Percentiles rank a stretch among this genome's conserved stretches.
Evolutionary conservation across 2,329 filamentous ascomycete species (phyloP).

Genomic region (Massarina eburnea): DNA sequence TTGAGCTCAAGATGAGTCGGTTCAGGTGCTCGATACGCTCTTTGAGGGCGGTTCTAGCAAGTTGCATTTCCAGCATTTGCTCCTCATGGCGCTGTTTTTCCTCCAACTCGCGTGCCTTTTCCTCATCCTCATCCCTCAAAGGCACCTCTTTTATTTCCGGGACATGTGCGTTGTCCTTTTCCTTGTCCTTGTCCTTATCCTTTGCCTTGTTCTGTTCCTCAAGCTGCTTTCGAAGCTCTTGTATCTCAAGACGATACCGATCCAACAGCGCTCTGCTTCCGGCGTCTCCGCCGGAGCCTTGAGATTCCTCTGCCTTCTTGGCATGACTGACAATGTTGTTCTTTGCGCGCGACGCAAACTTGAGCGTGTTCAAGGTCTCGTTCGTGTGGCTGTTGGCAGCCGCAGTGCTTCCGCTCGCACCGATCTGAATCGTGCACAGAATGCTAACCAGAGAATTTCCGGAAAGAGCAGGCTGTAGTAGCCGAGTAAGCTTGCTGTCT

Average conservation of each 20-base stretch:
- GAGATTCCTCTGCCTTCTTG: slow-evolving; percentile 88
- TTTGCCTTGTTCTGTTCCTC: slow-evolving; percentile 71
- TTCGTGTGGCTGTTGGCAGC: slow-evolving; percentile 73
- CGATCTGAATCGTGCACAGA: slow-evolving; percentile 92
- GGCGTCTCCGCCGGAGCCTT: slow-evolving; percentile 75
- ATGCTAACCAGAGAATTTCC: slow-evolving; percentile 96
- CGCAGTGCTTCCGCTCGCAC: slow-evolving; percentile 71
- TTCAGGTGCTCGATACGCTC: slow-evolving; percentile 98
- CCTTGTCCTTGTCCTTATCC: slow-evolving; percentile 54
- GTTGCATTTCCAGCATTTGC: slow-evolving; percentile 97
- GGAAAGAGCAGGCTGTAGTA: slow-evolving; percentile 88
- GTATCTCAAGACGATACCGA: slow-evolving; percentile 90
- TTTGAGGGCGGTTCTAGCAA: slow-evolving; percentile 91
- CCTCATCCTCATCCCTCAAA: slow-evolving; percentile 69
- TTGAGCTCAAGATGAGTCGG: slow-evolving; percentile 89
- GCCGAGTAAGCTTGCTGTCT: slow-evolving; percentile 93
- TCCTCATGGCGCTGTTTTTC: slow-evolving; percentile 88
- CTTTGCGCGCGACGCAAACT: slow-evolving; percentile 94
- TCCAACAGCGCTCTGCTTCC: slow-evolving; percentile 86
- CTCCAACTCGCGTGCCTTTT: slow-evolving; percentile 65
- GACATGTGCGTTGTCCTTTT: too few relatives aligned
- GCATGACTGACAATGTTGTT: slow-evolving; percentile 98
- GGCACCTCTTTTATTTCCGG: slow-evolving; percentile 38
- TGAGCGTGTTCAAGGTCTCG: slow-evolving; percentile 93
- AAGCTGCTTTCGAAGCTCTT: slow-evolving; percentile 76